phyloP scores from a whole-genome alignment of 1,284 basidiomycete genomes.

The Microbotryum intermedium region DNA sequence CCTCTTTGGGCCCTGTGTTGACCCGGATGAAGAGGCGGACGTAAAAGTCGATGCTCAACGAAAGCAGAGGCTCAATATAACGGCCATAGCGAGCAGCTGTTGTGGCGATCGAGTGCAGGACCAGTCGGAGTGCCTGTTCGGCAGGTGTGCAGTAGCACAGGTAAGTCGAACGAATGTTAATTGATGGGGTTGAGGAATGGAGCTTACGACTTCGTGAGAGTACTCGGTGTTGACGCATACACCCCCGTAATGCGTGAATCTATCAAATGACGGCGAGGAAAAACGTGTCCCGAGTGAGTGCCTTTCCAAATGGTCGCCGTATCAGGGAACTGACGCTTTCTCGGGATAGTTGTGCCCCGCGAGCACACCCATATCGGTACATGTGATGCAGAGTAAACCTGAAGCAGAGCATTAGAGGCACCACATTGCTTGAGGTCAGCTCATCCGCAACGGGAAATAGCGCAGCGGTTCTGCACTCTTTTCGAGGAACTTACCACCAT shows the following conservation, averaged over 20 bases:
- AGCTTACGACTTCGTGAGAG: slow-evolving; percentile 75
- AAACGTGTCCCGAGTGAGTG: background rate
- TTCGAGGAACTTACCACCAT: slow-evolving; percentile 56
- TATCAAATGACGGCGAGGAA: slow-evolving; percentile 36
- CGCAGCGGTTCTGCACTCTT: background rate
- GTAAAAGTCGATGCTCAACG: slow-evolving; percentile 96
- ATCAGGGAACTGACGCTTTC: slow-evolving; percentile 61
- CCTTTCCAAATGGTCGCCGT: too few species aligned
- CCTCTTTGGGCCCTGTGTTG: slow-evolving; percentile 65
- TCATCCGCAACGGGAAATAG: too few species aligned
- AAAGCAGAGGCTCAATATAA: slow-evolving; percentile 82
- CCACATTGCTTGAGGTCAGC: background rate
- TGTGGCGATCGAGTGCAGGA: slow-evolving; percentile 74
- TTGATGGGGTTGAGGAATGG: background rate
- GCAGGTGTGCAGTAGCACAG: too few species aligned
- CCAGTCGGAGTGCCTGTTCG: slow-evolving; percentile 71
- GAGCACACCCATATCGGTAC: slow-evolving; percentile 88
- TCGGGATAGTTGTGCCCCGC: slow-evolving; percentile 93
- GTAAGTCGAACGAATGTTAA: background rate
- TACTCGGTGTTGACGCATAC: slow-evolving; percentile 83
- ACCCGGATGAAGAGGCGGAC: slow-evolving; percentile 84
- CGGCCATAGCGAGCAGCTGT: slow-evolving; percentile 87
- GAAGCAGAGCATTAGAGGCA: background rate
- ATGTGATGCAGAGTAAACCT: slow-evolving; percentile 91
- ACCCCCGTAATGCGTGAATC: slow-evolving; percentile 95